These are phyloP conservation scores for Saccharomyces cerevisiae DNA, from an alignment of 805 yeast genomes.

Conservation along the genomic window DNA sequence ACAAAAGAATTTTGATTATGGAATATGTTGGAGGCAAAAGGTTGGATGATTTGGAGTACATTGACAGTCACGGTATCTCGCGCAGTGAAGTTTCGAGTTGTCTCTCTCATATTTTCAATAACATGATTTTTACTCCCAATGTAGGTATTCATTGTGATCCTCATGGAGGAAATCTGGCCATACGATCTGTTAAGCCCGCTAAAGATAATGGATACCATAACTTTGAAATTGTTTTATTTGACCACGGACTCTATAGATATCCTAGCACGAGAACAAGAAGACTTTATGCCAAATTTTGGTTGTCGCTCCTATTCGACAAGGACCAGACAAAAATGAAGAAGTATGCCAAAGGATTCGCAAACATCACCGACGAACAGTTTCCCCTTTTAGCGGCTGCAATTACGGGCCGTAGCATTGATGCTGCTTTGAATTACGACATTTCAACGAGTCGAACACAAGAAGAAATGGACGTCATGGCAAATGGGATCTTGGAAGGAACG, in stretches of 20 bases:
- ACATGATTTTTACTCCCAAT: conserved; percentile 89
- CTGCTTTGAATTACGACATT: conserved; percentile 60
- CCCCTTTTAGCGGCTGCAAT: conserved; percentile 85
- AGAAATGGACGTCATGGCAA: conserved; percentile 65
- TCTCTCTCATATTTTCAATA: conserved; percentile 82
- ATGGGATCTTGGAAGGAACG: conserved; percentile 51
- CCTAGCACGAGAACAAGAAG: conserved; percentile 71
- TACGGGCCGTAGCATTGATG: conserved; percentile 84
- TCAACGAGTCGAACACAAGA: conserved; percentile 43
- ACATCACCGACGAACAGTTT: conserved; percentile 68
- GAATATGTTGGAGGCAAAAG: conserved; percentile 78
- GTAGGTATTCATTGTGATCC: conserved; percentile 97
- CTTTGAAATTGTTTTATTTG: conserved; percentile 86
- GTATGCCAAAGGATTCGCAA: conserved; percentile 74
- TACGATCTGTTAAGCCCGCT: conserved; percentile 37
- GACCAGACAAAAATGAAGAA: conserved; percentile 57
- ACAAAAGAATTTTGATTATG: conserved; percentile 73
- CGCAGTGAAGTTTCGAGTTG: conserved; percentile 76
- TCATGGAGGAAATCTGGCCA: conserved; percentile 93
- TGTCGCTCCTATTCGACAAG: conserved; percentile 62
- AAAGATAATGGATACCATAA: conserved; percentile 40
- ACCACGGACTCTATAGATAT: conserved; percentile 87
- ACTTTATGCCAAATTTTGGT: conserved; percentile 87
- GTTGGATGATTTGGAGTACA: conserved; percentile 62
- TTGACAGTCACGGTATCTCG: conserved; percentile 57